These are phyloP conservation scores for Solanum virginianum DNA, from an alignment of 257 asterid genomes.

Conservation along the genomic window DNA sequence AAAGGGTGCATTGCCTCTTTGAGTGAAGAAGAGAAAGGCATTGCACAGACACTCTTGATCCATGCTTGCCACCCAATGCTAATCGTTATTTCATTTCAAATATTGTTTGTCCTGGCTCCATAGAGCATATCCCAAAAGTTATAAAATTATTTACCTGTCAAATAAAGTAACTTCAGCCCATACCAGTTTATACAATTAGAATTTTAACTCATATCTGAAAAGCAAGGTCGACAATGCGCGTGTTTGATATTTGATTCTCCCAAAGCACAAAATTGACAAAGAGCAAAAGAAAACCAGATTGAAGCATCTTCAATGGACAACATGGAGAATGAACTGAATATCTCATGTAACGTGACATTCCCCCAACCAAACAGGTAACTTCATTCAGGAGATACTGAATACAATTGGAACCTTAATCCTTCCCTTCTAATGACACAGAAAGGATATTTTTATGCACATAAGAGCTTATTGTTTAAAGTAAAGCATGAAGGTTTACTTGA, in stretches of 20 bases:
- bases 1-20: neutral
- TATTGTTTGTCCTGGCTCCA: neutral
- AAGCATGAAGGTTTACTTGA: neutral
- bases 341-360: neutral
- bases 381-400: neutral
- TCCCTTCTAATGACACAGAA: neutral
- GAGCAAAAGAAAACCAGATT: neutral
- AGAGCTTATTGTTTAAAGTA: neutral
- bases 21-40: neutral
- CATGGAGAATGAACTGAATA: neutral
- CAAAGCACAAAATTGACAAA: neutral
- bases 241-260: neutral
- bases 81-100: neutral
- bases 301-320: neutral
- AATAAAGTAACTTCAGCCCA: neutral
- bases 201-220: neutral
- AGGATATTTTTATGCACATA: neutral
- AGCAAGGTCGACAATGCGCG: neutral
- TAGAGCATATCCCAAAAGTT: neutral
- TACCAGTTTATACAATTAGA: neutral
- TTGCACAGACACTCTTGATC: neutral
- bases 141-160: neutral
- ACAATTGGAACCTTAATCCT: neutral
- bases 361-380: neutral
- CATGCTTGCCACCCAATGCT: neutral